Evolutionary conservation across 169 alveolate species (phyloP), one percentile per base, ranked within the genome.

Genomic region (Perkinsus olseni): DNA sequence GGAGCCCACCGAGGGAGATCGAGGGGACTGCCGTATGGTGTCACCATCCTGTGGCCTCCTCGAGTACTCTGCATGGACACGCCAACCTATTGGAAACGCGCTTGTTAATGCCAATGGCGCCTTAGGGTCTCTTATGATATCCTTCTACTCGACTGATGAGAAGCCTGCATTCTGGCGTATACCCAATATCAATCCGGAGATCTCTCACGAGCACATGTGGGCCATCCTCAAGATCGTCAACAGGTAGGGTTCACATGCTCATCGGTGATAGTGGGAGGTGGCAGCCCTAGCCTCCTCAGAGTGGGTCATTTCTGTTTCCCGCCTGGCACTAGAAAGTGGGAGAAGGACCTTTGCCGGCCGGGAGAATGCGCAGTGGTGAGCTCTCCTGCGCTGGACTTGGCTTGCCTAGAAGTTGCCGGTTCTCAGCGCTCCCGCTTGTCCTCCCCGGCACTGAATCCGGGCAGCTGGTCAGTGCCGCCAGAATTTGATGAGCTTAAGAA

Each of bases 151-250:
- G 20, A 37, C 48, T 17, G 92, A 10, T 11, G 92, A 40, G 92
- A 31, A 40, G 36, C 74, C 62, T 11, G 38, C 50, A 24, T 91
- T 91, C 74, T 91, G 92, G 92, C 48, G 92, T 17, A n/a, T 91
- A n/a, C 92, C 92, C 50, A 38, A 38, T n/a, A 40, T 91, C 38
- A 91, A 91, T 62, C 92, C 92, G 36, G 92, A 91, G 38, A 91
- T 91, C 74, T 91, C 74, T 28, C 92, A 40, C 38, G 92, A 91
- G 74, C 74, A 91, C 62, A 91, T 91, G 74, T 91, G 39, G 74
- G 48, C 39, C 62, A 40, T 91, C 38, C 74, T 91, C 38, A 37
- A 40, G 36, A 91, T 91, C 62, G 38, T 91, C 74, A 91, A 91
- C 74, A 31, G 92, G 62, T 38, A 6, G 20, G 92, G 31, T 39